Base-by-base conservation (phyloP, 768 basidiomycete genomes). In the Lentinula aciculospora region DNA sequence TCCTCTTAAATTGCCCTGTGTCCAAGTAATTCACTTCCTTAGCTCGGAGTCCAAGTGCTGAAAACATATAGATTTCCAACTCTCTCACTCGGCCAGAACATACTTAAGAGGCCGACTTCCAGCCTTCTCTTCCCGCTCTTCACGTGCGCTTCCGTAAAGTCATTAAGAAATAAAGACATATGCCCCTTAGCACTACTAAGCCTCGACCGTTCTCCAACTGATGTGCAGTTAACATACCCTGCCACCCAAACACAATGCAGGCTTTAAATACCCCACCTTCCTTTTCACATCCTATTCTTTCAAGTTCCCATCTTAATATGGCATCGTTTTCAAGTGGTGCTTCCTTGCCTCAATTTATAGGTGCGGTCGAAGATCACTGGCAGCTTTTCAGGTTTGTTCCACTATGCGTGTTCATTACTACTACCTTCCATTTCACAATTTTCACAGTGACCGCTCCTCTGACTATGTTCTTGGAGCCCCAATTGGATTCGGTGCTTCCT, bases 401-500 rank as follows among this genome's bases (percentile, higher is more conserved):
- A 56, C 51, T 36, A 47, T 46, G 25, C 32, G 57, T 28, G 45
- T 44, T 7, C 47, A 49, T 44, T 44, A 44, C 37, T 36, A 53
- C 36, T 58, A 45, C 40, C n/a, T 31, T 46, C 21, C 45, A 37
- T 46, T 27, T 34, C 29, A 48, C 39, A 29, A 59, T 60, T 61
- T 39, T 59, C 15, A 40, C 68, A 92, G 91, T 65, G 88, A 92
- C 67, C 69, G 79, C 60, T 74, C 82, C 1, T 62, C 73, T 12
- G 92, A 95, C 74, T 94, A 94, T 65, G 80, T 79, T 19, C 77
- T 90, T 36, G 90, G 89, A 15, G 70, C 79, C 7, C 82, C 91
- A 19, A 93, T 95, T 53, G 94, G 94, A 1, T 94, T 89, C 64
- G 95, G 95, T 19, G 89, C 95, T 2, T 94, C 92, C 3, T 96